These are phyloP conservation scores for Aureobasidium musti DNA, from an alignment of 2,329 filamentous ascomycete species.

Conservation along the genomic window DNA sequence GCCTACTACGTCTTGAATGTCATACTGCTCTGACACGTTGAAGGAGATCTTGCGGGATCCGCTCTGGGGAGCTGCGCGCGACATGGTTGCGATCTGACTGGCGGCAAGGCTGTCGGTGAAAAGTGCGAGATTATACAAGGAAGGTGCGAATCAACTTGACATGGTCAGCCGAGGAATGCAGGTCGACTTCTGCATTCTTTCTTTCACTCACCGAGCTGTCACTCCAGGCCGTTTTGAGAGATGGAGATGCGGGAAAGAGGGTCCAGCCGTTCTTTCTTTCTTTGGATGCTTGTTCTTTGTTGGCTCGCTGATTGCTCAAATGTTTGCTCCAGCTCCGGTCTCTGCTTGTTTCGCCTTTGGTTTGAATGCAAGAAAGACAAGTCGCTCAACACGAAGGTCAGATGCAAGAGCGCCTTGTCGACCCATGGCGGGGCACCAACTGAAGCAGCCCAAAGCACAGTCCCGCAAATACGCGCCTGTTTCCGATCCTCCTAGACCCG, in stretches of 20 bases:
- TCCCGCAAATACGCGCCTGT: constrained; percentile 25
- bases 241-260: constrained; percentile 15
- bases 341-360: not conserved
- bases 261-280: constrained; percentile 28
- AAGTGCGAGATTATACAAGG: not conserved
- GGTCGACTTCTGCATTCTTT: constrained; percentile 3
- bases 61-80: constrained; percentile 43
- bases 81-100: constrained; percentile 33
- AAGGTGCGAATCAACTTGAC: not conserved
- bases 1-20: constrained; percentile 98
- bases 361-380: constrained; percentile 11
- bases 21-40: constrained; percentile 99
- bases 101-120: not conserved
- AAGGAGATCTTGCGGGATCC: constrained; percentile 93
- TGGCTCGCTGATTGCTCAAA: not conserved
- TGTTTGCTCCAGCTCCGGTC: not conserved
- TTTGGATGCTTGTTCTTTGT: constrained; percentile 1
- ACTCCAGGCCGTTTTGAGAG: constrained; percentile 13
- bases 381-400: constrained; percentile 1
- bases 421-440: constrained; percentile 13
- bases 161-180: constrained; percentile 19
- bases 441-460: constrained; percentile 29
- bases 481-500: constrained; percentile 21
- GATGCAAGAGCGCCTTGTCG: constrained; percentile 5
- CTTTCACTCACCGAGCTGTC: constrained; percentile 14